Base-by-base conservation (phyloP, 371 early-diverging fungal species). In the Saksenaea oblongispora region DNA sequence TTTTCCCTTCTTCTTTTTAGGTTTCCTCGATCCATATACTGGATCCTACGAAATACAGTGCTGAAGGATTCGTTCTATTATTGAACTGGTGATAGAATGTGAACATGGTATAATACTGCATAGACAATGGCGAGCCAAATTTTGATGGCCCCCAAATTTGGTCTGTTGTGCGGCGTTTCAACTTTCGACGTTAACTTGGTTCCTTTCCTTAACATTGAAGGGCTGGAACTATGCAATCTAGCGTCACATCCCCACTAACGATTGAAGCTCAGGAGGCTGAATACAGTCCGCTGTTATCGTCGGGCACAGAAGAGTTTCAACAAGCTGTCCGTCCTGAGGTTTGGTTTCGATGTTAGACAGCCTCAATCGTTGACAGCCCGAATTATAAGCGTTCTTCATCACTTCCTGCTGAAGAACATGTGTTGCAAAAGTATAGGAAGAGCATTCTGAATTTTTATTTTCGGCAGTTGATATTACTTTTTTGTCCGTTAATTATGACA, bases 391-490 rank as follows among this genome's bases (percentile, higher is more conserved):
- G 62, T 75, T 81, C 22, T 84, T 76, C 62, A 68, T 65, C 13
- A 70, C 76, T 68, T 91, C 91, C 66, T 89, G 88, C 15, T 75
- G 69, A 39, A 89, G 63, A 47, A 17, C 51, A 22, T 10, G 27
- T 22, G 51, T 22, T 47, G 51, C 51, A 64, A 17, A 22, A 67
- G 34, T 53, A 35, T 28, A 26, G 63, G 47, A 65, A 47, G 53
- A 63, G 66, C 56, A 28, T 53, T 2, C 26, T 63, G 10, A 34
- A 59, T 1, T 69, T 69, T 44, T 69, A 65, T 53, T 55, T 70
- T 22, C 60, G 66, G 3, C 70, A 70, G 31, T 41, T 70, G 1
- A 63, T 66, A 8, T 34, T 70, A 5, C 17, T 70, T 7, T 70
- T 70, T 54, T 70, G 66, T 63, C 66, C 70, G 9, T 22, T 70